Evolutionary conservation across 106 monocot genomes (phyloP).

Genomic region (Apostasia shenzhenica): DNA sequence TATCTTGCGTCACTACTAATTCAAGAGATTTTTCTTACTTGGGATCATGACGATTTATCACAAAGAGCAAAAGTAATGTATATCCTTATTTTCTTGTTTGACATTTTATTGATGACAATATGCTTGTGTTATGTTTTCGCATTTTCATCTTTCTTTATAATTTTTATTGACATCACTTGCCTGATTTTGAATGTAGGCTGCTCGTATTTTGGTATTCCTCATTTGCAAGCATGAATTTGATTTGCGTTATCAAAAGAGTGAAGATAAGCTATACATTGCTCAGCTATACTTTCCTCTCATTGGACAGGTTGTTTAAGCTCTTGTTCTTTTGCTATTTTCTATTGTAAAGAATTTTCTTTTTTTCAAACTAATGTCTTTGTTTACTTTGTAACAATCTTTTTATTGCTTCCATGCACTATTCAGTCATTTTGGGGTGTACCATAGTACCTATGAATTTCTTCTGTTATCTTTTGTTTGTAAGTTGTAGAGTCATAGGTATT

Average conservation of each 20-base stretch:
- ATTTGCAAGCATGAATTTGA: slow-evolving; percentile 99
- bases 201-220: slow-evolving; percentile 89
- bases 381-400: too few species aligned
- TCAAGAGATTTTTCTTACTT: slow-evolving; percentile 94
- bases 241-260: slow-evolving; percentile 87
- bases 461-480: too few species aligned
- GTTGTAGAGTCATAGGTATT: too few species aligned
- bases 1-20: slow-evolving; percentile 95
- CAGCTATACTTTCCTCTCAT: slow-evolving; percentile 94
- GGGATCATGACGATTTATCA: slow-evolving; percentile 95
- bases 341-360: not conserved
- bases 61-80: slow-evolving; percentile 76
- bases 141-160: not conserved
- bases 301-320: slow-evolving; percentile 61
- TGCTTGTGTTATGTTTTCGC: not conserved
- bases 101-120: not conserved
- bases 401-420: too few species aligned
- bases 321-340: not conserved
- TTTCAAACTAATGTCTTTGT: too few species aligned
- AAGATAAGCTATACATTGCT: slow-evolving; percentile 95
- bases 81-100: slow-evolving; percentile 1
- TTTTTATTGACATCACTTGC: not conserved
- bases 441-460: too few species aligned
- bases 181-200: slow-evolving; percentile 48
- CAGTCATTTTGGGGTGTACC: too few species aligned